phyloP scores from a whole-genome alignment of 257 asterid species.

The Lycium ferocissimum region DNA sequence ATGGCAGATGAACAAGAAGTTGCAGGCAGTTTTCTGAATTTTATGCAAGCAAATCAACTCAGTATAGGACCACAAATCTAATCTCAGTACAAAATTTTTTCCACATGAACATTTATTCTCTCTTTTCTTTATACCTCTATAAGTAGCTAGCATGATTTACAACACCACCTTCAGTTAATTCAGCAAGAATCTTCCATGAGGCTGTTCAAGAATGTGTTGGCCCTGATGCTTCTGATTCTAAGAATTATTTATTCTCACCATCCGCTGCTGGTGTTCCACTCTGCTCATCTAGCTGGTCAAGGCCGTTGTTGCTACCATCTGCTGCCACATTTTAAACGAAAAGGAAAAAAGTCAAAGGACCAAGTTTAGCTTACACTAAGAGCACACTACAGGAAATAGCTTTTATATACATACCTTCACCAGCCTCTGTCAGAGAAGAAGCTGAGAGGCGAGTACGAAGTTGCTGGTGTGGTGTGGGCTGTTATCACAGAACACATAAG shows the following conservation, averaged over 20 bases:
- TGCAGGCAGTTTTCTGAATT: neutral
- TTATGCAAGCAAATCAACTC: conserved; percentile 21
- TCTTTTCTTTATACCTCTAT: conserved; percentile 24
- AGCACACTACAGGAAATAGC: neutral
- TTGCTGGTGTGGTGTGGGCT: conserved; percentile 87
- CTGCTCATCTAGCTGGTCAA: conserved; percentile 24
- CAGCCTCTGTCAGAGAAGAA: conserved; percentile 44
- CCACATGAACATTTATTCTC: conserved; percentile 22
- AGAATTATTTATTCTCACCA: neutral
- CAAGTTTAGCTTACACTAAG: conserved; percentile 5
- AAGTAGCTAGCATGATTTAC: conserved; percentile 15
- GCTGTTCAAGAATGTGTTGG: neutral
- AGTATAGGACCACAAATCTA: conserved; percentile 23
- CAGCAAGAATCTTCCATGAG: conserved; percentile 8
- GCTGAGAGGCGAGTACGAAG: conserved; percentile 62
- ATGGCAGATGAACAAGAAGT: neutral
- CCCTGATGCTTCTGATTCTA: conserved; percentile 13
- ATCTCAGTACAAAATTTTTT: conserved; percentile 8
- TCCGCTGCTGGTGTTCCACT: conserved; percentile 9
- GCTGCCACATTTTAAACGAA: conserved; percentile 5
- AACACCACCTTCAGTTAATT: neutral
- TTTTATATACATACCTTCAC: conserved; percentile 52
- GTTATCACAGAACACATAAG: conserved; percentile 19
- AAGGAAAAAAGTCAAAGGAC: neutral
- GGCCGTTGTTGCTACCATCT: conserved; percentile 5